Percentiles rank a stretch among this genome's conserved stretches.
Evolutionary conservation across 257 asterid genomes (phyloP).

Genomic region (Solanum ossicruentum): DNA sequence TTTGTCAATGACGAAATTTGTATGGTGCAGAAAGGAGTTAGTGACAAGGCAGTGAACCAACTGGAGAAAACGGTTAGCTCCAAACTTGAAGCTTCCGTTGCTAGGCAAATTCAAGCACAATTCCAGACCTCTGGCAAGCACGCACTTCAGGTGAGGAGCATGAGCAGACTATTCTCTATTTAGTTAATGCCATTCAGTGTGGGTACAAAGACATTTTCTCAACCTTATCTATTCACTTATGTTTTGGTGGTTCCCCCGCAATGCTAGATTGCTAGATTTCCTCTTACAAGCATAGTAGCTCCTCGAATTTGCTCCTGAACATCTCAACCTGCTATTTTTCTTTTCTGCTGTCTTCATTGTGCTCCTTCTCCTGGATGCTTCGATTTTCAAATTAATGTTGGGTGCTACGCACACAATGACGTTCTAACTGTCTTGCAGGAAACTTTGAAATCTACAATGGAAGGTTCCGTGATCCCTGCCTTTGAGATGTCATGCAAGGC

Average conservation of each 20-base stretch:
- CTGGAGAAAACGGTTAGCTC: conserved; percentile 74
- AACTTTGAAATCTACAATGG: conserved; percentile 61
- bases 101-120: conserved; percentile 79
- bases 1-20: conserved; percentile 2
- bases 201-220: neutral
- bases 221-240: neutral
- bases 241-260: neutral
- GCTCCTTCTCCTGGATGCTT: neutral
- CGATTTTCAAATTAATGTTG: neutral
- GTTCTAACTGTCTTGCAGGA: conserved; percentile 45
- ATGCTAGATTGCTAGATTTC: neutral
- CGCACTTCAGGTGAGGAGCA: conserved; percentile 70
- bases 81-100: conserved; percentile 75
- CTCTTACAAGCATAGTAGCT: neutral
- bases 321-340: neutral
- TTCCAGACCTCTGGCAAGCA: conserved; percentile 96
- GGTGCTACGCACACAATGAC: neutral
- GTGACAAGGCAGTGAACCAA: conserved; percentile 83
- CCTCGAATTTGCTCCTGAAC: neutral
- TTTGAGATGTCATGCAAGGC: conserved; percentile 87
- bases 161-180: neutral
- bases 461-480: conserved; percentile 81
- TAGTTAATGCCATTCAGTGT: neutral
- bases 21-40: conserved; percentile 79
- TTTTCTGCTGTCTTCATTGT: neutral